Conservation (phyloP, 2,329 filamentous ascomycete genomes). For the Cercospora citrullina region DNA sequence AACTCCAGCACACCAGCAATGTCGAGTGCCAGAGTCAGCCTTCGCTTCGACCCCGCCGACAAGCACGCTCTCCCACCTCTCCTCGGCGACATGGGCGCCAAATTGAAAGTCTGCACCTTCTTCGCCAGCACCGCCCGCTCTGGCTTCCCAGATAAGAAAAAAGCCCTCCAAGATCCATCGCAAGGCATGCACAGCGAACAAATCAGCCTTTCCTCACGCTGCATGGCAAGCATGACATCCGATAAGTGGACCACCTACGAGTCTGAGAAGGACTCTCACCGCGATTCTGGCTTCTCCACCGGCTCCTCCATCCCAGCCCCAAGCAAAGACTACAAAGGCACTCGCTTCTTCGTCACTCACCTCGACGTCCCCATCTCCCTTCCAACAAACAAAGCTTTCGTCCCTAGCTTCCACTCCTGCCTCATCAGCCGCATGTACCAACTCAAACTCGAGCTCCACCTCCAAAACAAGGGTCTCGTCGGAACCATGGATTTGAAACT, state of each 20-base stretch:
- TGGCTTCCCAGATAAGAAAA: slow-evolving; percentile 50
- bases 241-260: slow-evolving; percentile 53
- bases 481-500: slow-evolving; percentile 46
- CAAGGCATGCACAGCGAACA: slow-evolving; percentile 56
- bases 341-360: slow-evolving; percentile 60
- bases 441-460: slow-evolving; percentile 59
- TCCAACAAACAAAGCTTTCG: slow-evolving; percentile 59
- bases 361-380: slow-evolving; percentile 64
- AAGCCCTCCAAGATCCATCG: slow-evolving; percentile 47
- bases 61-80: slow-evolving; percentile 53
- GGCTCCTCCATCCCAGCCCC: slow-evolving; percentile 30
- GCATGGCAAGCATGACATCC: slow-evolving; percentile 36
- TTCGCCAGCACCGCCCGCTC: slow-evolving; percentile 55
- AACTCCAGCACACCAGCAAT: slow-evolving; percentile 46
- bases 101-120: slow-evolving; percentile 59
- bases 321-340: slow-evolving; percentile 46
- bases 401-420: slow-evolving; percentile 70
- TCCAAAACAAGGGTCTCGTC: slow-evolving; percentile 51
- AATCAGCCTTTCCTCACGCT: slow-evolving; percentile 56
- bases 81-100: slow-evolving; percentile 54
- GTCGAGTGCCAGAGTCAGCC: slow-evolving; percentile 56
- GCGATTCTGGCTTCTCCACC: slow-evolving; percentile 44
- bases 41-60: slow-evolving; percentile 62
- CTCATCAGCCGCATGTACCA: slow-evolving; percentile 64
- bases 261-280: slow-evolving; percentile 34